Base-by-base conservation (phyloP, 139 green algal genomes). In the Auxenochlorella protothecoides region DNA sequence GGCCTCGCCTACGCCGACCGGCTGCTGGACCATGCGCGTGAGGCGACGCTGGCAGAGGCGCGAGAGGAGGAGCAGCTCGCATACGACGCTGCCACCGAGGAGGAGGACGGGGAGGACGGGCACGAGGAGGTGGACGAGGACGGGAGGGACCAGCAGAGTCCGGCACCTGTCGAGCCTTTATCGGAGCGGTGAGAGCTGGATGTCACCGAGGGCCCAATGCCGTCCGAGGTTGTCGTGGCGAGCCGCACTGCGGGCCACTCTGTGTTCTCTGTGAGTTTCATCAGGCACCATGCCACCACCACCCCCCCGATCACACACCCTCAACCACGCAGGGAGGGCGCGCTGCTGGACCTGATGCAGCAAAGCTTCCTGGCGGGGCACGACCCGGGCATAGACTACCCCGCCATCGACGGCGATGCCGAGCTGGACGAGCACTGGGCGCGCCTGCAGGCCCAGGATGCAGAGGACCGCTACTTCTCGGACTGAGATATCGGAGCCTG, bases 401-500 rank as follows among this genome's bases (percentile, higher is more conserved):
- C 44, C 9, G 65, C 54, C 4, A 85, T 90, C 27, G 86, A 90
- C 63, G 76, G 12, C 14, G 81, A 88, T 59, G 73, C n/a, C 6
- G 44, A 63, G 52, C 61, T 90, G 27, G 86, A 89, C 63, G 86
- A 87, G 5, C 68, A 83, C 53, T 89, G 78, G 80, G 80, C 77
- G 6, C 76, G 66, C 8, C 53, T 86, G 73, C 70, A 72, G 54
- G 68, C 59, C 56, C 72, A 83, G 60, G 77, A 91, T 67, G 87
- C 89, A n/a, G 76, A 93, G 68, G 90, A 92, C 55, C 72, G 66
- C 2, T 87, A 86, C 69, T 91, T 92, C 78, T 83, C 89, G 57
- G 71, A 72, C 7, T 44, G 27, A 44, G 27, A 44, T 1, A 44
- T 44, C 27, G 27, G 27, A 44, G 27, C 27, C 27, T 44, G 27